Base-by-base conservation (phyloP, 2,329 filamentous ascomycete genomes). In the Decorospora gaudefroyi region DNA sequence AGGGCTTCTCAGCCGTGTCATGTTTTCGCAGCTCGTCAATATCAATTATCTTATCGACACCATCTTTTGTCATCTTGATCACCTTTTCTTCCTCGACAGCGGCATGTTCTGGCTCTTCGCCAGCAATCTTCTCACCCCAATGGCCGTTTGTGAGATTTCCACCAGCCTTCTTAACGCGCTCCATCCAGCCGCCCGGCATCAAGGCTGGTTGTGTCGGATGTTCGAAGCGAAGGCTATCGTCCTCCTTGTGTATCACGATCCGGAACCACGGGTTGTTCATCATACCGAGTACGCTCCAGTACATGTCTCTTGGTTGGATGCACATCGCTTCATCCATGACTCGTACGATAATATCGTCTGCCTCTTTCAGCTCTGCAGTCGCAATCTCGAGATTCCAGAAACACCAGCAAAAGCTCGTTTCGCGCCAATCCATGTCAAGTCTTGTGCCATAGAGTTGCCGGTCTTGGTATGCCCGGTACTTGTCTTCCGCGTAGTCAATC, bases 231-330 rank as follows among this genome's bases (percentile, higher is more conserved):
- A 96, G 71, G 6, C 64, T 70, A 11, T 81, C 76, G 0, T 76
- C 77, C 47, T 91, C 84, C 42, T 84, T 84, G 38, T 83, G 81
- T 41, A 96, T 87, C 2, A 84, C 82, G 1, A 96, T 80, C 4
- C 91, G 80, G 68, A 87, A 96, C 91, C 91, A 96, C 0, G 89
- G 88, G 59, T 96, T 96, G 72, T 96, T 96, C 91, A 96, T 96
- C 91, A 96, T 96, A 0, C 91, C 90, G 26, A 96, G 74, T 2
- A 95, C 90, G 48, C 84, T 90, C 91, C 91, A 96, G 72, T 96
- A 96, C 88, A 96, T 93, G 61, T 96, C 91, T 49, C 88, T 80
- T 4, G 91, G 91, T 66, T 95, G 90, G 0, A 88, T 76, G 69
- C 87, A 88, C 82, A 96, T 86, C 41, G 85, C 81, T 54, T 96